Evolutionary conservation across 2,329 filamentous ascomycete genomes (phyloP).

Genomic region (Ramularia endophylla): DNA sequence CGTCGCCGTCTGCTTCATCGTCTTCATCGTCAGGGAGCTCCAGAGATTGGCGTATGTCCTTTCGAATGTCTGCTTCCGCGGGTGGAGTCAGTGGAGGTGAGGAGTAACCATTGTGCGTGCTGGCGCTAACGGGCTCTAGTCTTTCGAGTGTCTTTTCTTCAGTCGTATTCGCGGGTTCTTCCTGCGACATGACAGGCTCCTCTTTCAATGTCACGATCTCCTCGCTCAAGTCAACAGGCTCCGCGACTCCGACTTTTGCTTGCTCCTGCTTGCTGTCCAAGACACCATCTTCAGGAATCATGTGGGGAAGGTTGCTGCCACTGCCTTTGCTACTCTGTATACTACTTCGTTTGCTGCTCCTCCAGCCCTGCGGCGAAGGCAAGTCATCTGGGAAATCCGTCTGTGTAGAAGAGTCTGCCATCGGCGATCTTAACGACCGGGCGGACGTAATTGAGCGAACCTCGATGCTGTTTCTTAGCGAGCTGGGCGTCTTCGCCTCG

Average conservation of each 20-base stretch:
- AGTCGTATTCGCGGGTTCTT: too few species aligned
- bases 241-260: background rate
- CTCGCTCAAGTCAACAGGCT: too few species aligned
- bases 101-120: conserved; percentile 25
- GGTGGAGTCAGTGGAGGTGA: conserved; percentile 30
- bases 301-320: conserved; percentile 10
- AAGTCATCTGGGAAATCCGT: conserved; percentile 19
- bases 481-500: conserved; percentile 26
- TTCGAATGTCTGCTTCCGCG: background rate
- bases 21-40: conserved; percentile 33
- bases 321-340: conserved; percentile 22
- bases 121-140: background rate
- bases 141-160: too few species aligned
- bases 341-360: conserved; percentile 16
- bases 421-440: conserved; percentile 13
- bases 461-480: conserved; percentile 27
- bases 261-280: conserved; percentile 12
- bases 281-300: conserved; percentile 24
- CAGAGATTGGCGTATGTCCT: conserved; percentile 1
- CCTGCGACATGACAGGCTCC: too few species aligned
- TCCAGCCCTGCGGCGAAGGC: conserved; percentile 15
- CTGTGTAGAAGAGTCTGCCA: conserved; percentile 28
- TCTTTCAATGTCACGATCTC: too few species aligned
- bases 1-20: conserved; percentile 39
- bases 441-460: background rate